Evolutionary conservation across 179 eudicot genomes (phyloP), one percentile per base, ranked within the genome.

Genomic region (Vitellaria paradoxa): DNA sequence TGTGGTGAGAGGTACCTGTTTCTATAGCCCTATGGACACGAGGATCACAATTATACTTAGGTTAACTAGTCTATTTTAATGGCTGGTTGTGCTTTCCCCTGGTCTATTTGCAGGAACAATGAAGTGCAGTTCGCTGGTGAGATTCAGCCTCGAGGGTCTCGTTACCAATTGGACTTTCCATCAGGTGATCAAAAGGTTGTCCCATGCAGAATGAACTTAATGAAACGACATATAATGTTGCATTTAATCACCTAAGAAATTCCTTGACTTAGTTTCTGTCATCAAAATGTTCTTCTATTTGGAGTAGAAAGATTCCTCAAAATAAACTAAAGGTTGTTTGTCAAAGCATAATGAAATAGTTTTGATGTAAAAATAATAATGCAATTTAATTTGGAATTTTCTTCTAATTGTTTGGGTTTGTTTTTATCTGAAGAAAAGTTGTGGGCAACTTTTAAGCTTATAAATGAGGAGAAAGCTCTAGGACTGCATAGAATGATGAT

Each of bases 61-160:
- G 60, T 52, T 63, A 57, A 8, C 7, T n/a, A 23, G 49, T 42
- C 30, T 62, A 0, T 56, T 21, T 62, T 47, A 45, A 52, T 18
- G 7, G 5, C 61, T 66, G 59, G 76, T 81, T 53, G 73, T 74
- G 9, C 73, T 69, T 72, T 82, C 7, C 62, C 30, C 40, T 76
- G 68, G 50, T 60, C 40, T 47, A 45, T 80, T 65, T 85, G 46
- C 82, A 96, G 98, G 91, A 96, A 96, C 83, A 96, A 91, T 75
- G 97, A 93, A 83, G 99, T 93, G 81, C 97, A 96, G 81, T 96
- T 96, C 81, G 99, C 98, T 68, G 99, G 99, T 76, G 97, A 93
- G 81, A 73, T 93, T 47, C 99, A 96, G 76, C 90, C 92, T 12
- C 86, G 82, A 55, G 98, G 99, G 66, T 90, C 94, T 81, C 78